Percentiles rank a stretch among this genome's conserved stretches.
Conservation (phyloP, 1,139 yeast species). For the Lodderomyces theae region DNA sequence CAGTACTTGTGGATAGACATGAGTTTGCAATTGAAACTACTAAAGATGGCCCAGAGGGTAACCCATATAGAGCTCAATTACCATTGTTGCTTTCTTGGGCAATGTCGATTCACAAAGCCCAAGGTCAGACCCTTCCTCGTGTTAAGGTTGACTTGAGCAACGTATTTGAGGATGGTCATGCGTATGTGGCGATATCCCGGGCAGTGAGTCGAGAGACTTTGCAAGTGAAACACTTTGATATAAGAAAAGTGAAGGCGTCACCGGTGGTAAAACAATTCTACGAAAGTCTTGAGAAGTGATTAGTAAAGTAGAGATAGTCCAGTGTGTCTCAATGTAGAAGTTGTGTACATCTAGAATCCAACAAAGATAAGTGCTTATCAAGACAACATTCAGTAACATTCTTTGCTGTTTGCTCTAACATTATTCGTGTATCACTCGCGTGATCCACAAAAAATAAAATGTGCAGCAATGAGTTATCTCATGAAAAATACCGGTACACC, state of each 20-base stretch:
- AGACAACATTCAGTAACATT: no score
- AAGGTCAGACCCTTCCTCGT: slow-evolving; percentile 87
- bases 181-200: slow-evolving; percentile 88
- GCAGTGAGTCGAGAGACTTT: slow-evolving; percentile 78
- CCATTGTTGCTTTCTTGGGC: slow-evolving; percentile 96
- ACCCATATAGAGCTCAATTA: slow-evolving; percentile 55
- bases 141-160: slow-evolving; percentile 76
- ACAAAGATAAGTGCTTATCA: no score
- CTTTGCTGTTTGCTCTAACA: no score
- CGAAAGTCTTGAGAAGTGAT: slow-evolving; percentile 3
- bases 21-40: slow-evolving; percentile 52
- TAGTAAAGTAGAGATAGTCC: no score
- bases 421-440: no score
- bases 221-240: slow-evolving; percentile 68
- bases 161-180: slow-evolving; percentile 91
- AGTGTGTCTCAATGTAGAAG: no score
- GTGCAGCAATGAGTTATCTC: background rate
- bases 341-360: no score
- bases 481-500: background rate
- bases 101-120: slow-evolving; percentile 90
- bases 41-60: slow-evolving; percentile 7
- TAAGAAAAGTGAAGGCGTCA: slow-evolving; percentile 12
- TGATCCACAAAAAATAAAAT: background rate
- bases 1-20: slow-evolving; percentile 61
- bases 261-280: slow-evolving; percentile 11